Base-by-base conservation (phyloP, 139 green algal genomes). In the Dunaliella primolecta region DNA sequence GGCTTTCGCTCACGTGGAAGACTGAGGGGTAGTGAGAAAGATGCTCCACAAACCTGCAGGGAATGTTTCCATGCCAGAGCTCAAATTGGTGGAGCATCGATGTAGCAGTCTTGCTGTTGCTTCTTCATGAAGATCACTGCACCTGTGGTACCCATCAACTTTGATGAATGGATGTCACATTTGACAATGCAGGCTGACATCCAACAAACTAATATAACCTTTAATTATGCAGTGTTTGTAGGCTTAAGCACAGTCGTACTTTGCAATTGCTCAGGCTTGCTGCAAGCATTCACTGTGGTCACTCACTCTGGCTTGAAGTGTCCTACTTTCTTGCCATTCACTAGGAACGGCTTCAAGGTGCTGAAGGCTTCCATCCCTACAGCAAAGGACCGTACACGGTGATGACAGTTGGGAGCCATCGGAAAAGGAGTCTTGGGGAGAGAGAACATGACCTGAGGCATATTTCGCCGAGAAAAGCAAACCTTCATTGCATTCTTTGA, bases 31-130 rank as follows among this genome's bases (percentile, higher is more conserved):
- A 92, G 2, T 78, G 71, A 2, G 83, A 64, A 15, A 94, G 78
- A 15, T 88, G 74, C 57, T 93, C 82, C 20, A 87, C 80, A 84
- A 94, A 94, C 33, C 92, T 94, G 86, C 57, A 80, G n/a, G n/a
- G n/a, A n/a, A n/a, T n/a, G n/a, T n/a, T n/a, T n/a, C n/a, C n/a
- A n/a, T n/a, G n/a, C n/a, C n/a, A n/a, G n/a, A n/a, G n/a, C n/a
- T n/a, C n/a, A n/a, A n/a, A n/a, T n/a, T n/a, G n/a, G n/a, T n/a
- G n/a, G n/a, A n/a, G n/a, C n/a, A n/a, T n/a, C n/a, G n/a, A n/a
- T n/a, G n/a, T n/a, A n/a, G n/a, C n/a, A n/a, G n/a, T n/a, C n/a
- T n/a, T n/a, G n/a, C n/a, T n/a, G n/a, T n/a, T n/a, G n/a, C n/a
- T n/a, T n/a, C n/a, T 80, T 33, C 75, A 36, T 36, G 7, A 23